Evolutionary conservation across 441 rosid genomes (phyloP).

Genomic region (Aleurites moluccanus): DNA sequence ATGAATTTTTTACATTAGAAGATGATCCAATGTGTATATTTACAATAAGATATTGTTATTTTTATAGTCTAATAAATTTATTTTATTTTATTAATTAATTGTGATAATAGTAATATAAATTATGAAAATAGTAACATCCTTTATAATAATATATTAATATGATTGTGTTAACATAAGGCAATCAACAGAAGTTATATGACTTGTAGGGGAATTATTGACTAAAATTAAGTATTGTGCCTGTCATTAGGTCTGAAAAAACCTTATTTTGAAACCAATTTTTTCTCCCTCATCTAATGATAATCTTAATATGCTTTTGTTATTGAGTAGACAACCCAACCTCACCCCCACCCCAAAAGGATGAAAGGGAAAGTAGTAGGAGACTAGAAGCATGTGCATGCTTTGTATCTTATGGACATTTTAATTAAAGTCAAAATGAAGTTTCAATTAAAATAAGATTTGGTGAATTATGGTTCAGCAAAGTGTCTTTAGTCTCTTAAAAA

Average conservation of each 20-base stretch:
- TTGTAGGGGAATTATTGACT: neutral
- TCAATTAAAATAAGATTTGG: constrained; percentile 17
- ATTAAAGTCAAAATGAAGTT: constrained; percentile 1
- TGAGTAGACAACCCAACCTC: constrained; percentile 27
- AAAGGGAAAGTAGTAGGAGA: neutral
- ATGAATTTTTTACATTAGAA: no score
- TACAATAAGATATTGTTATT: no score
- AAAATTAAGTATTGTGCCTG: neutral
- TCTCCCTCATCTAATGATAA: neutral
- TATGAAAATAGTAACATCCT: no score
- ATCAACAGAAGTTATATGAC: neutral
- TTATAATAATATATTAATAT: no score
- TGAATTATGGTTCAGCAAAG: constrained; percentile 15
- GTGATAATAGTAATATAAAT: no score
- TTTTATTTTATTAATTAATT: no score
- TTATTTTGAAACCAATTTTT: neutral
- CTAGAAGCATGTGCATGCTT: constrained; percentile 2
- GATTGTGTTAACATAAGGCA: no score
- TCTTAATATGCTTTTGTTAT: neutral
- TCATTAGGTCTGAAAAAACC: neutral
- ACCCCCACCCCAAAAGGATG: constrained; percentile 9
- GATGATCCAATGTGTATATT: no score
- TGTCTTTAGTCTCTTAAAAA: no score
- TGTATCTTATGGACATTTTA: neutral
- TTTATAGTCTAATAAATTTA: no score